A percentile compares a stretch with the other conserved stretches of the same genome.
These are phyloP conservation scores for Protomyces lactucae-debilis DNA, from an alignment of 1,139 yeast genomes.

Conservation along the genomic window DNA sequence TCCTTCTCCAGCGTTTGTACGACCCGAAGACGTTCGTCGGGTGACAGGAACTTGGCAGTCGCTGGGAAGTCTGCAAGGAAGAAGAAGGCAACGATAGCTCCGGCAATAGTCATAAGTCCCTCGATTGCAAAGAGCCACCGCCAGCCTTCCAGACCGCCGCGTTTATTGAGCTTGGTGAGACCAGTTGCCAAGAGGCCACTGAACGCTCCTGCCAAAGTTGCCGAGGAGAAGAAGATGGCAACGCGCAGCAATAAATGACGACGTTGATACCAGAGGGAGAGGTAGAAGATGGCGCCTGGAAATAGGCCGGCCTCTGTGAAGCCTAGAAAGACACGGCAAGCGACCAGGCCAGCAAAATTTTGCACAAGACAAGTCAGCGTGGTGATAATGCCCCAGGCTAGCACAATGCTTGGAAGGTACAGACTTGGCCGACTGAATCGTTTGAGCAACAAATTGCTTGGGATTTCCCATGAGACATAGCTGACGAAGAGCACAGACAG, in stretches of 20 bases:
- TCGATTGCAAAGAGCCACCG: constrained; percentile 71
- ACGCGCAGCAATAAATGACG: constrained; percentile 47
- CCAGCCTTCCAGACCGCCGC: constrained; percentile 46
- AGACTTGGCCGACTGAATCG: constrained; percentile 50
- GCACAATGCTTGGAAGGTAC: constrained; percentile 50
- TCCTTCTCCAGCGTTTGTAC: background rate
- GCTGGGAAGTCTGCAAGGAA: constrained; percentile 50
- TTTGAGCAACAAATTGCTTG: constrained; percentile 48
- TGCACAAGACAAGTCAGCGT: constrained; percentile 44
- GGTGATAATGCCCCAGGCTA: constrained; percentile 53
- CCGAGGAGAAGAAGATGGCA: constrained; percentile 51
- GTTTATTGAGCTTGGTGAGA: background rate
- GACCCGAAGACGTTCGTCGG: constrained; percentile 8
- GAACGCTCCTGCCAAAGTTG: constrained; percentile 38
- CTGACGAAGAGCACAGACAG: constrained; percentile 58
- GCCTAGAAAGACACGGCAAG: constrained; percentile 52
- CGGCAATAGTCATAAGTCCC: constrained; percentile 56
- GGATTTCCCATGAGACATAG: constrained; percentile 57
- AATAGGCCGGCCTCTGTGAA: constrained; percentile 57
- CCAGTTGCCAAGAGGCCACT: constrained; percentile 34
- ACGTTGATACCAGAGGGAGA: constrained; percentile 40
- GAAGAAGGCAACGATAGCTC: constrained; percentile 62
- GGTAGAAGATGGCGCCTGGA: constrained; percentile 46
- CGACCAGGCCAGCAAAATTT: constrained; percentile 42
- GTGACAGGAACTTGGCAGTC: constrained; percentile 10